Evolutionary conservation across 441 rosid species (phyloP).

Genomic region (Populus tomentosa): DNA sequence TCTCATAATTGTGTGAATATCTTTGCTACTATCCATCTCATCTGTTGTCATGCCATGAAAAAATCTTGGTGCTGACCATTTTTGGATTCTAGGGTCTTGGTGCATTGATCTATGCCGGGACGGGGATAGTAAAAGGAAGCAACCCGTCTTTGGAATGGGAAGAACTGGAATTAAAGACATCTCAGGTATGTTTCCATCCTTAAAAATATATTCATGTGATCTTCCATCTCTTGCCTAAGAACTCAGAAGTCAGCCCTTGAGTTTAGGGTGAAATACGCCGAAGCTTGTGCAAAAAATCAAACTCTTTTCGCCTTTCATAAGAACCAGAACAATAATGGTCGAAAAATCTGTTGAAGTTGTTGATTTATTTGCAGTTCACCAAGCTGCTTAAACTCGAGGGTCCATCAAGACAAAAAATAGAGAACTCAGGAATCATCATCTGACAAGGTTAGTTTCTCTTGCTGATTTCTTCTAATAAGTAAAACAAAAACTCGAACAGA

Average conservation of each 20-base stretch:
- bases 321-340: background rate
- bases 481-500: background rate
- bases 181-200: slow-evolving; percentile 57
- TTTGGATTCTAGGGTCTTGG: slow-evolving; percentile 58
- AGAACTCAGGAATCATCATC: slow-evolving; percentile 34
- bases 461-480: background rate
- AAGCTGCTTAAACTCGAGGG: slow-evolving; percentile 67
- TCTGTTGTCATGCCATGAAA: background rate
- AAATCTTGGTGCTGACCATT: slow-evolving; percentile 2
- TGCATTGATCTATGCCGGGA: slow-evolving; percentile 82
- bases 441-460: slow-evolving; percentile 29
- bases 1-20: background rate
- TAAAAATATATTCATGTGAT: background rate
- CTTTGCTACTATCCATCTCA: background rate
- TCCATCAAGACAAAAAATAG: slow-evolving; percentile 35
- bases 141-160: slow-evolving; percentile 83
- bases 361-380: slow-evolving; percentile 49
- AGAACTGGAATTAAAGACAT: slow-evolving; percentile 89
- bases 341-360: background rate
- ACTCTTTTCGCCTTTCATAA: slow-evolving; percentile 1
- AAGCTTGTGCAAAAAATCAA: background rate
- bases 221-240: background rate
- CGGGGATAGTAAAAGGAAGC: slow-evolving; percentile 93
- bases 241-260: background rate
- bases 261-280: background rate